These are phyloP conservation scores for Pseudotulostoma volvatum DNA, from an alignment of 495 filamentous ascomycete species.

Conservation along the genomic window DNA sequence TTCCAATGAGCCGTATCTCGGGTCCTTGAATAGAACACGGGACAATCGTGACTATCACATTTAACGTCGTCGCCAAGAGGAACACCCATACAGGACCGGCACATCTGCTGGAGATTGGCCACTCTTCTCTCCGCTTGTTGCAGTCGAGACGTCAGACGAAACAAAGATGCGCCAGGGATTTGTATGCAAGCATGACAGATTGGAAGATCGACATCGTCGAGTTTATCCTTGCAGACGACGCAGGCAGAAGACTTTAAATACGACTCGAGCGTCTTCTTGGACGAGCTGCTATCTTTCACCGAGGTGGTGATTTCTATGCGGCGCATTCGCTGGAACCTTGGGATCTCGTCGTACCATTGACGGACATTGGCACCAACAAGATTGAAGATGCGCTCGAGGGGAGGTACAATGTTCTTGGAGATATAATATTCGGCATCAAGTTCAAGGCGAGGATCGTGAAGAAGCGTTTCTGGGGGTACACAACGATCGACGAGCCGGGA, in stretches of 20 bases:
- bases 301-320: conserved; percentile 28
- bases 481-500: conserved; percentile 78
- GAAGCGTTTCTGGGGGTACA: conserved; percentile 69
- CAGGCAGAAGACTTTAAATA: conserved; percentile 74
- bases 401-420: conserved; percentile 84
- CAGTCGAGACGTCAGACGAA: conserved; percentile 43
- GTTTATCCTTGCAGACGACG: conserved; percentile 55
- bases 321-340: conserved; percentile 63
- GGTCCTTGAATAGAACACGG: conserved; percentile 76
- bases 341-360: conserved; percentile 93
- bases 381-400: conserved; percentile 91
- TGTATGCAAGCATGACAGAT: conserved; percentile 50
- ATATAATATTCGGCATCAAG: conserved; percentile 98
- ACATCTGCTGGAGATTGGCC: conserved; percentile 53
- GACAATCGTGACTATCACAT: conserved; percentile 85
- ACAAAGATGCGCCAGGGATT: conserved; percentile 39
- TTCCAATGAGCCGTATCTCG: conserved; percentile 47
- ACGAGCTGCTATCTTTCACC: conserved; percentile 11
- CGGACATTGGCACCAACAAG: conserved; percentile 86
- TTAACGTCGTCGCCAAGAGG: conserved; percentile 56
- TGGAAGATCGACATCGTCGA: conserved; percentile 33
- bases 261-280: conserved; percentile 60
- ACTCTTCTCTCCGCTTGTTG: conserved; percentile 46
- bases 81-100: conserved; percentile 64
- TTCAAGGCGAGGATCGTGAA: conserved; percentile 56